Evolutionary conservation across 345 rosid species (phyloP).

Genomic region (Gossypium anomalum): DNA sequence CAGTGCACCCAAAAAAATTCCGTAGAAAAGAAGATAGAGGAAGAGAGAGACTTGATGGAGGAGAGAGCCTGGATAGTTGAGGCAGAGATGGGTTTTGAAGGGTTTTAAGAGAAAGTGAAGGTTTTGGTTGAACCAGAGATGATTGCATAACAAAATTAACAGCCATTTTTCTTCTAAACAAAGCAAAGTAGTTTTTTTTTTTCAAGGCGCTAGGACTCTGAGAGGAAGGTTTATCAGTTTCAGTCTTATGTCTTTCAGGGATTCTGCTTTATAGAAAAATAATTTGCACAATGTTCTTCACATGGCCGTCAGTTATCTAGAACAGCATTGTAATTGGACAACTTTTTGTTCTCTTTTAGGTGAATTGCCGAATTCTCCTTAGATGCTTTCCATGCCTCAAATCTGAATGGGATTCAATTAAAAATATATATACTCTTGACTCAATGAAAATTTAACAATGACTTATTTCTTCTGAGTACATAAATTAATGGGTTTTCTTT

Average conservation of each 20-base stretch:
- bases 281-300: no score
- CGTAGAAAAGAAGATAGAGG: not conserved
- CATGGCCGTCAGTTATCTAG: no score
- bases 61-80: not conserved
- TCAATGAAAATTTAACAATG: no score
- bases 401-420: no score
- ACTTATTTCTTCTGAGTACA: no score
- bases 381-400: no score
- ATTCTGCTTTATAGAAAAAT: not conserved
- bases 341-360: no score
- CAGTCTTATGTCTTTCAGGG: not conserved
- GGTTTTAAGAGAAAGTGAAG: conserved; percentile 16
- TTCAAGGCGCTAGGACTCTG: not conserved
- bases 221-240: not conserved
- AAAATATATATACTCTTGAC: no score
- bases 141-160: conserved; percentile 24
- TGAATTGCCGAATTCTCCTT: no score
- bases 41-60: conserved; percentile 24
- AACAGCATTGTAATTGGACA: no score
- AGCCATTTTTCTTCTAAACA: conserved; percentile 26
- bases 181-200: not conserved
- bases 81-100: conserved; percentile 19
- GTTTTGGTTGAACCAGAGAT: conserved; percentile 27
- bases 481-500: no score
- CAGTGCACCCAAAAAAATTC: not conserved